phyloP scores from a whole-genome alignment of 192 early-diverging fungal genomes.

The Coemansia sp. region DNA sequence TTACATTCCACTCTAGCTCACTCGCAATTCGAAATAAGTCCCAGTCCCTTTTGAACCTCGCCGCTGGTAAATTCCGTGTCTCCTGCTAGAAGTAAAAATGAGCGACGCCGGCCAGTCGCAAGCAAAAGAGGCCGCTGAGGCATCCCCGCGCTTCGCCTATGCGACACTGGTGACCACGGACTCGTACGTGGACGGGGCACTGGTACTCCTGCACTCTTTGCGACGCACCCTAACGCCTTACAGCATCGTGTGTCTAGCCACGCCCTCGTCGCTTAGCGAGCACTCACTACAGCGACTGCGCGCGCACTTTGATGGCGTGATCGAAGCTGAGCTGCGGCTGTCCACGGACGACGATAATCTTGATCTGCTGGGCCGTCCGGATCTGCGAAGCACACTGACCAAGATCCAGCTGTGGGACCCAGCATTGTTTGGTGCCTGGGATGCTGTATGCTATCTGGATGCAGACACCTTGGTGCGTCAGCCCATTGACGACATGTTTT shows the following conservation, averaged over 20 bases:
- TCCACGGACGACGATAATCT: conserved; percentile 60
- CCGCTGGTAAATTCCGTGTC: not conserved
- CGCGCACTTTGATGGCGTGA: conserved; percentile 69
- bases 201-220: conserved; percentile 78
- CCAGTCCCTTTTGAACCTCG: not conserved
- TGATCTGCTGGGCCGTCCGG: conserved; percentile 81
- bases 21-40: conserved; percentile 5
- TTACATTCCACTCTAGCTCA: conserved; percentile 2
- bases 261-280: conserved; percentile 60
- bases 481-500: conserved; percentile 85
- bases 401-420: conserved; percentile 90
- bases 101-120: not conserved
- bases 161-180: conserved; percentile 89
- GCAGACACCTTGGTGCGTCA: conserved; percentile 87
- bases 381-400: conserved; percentile 87
- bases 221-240: conserved; percentile 64
- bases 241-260: conserved; percentile 71
- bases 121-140: not conserved
- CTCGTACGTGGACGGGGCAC: conserved; percentile 81
- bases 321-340: conserved; percentile 67
- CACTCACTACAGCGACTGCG: conserved; percentile 58
- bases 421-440: conserved; percentile 63
- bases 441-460: conserved; percentile 80
- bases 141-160: conserved; percentile 61
- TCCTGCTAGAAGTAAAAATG: not conserved